Evolutionary conservation across 345 rosid genomes (phyloP).

Genomic region (Eucalyptus microcorys): DNA sequence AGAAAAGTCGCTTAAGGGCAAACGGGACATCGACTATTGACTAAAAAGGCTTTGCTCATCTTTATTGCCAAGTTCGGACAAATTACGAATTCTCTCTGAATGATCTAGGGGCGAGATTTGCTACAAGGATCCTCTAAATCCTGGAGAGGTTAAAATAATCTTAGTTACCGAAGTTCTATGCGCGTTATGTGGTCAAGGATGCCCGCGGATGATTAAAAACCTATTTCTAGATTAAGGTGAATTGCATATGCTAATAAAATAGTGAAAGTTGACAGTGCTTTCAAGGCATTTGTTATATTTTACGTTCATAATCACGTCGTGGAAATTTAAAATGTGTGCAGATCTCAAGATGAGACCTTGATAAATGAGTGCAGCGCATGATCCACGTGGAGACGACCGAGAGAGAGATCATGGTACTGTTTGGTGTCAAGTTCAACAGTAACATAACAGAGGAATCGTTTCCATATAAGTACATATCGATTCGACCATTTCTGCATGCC

Average conservation of each 20-base stretch:
- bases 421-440: not conserved
- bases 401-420: not conserved
- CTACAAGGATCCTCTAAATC: not conserved
- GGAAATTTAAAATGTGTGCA: not conserved
- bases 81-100: not conserved
- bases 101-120: not conserved
- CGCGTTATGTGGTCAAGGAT: not conserved
- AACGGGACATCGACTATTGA: not conserved
- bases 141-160: not conserved
- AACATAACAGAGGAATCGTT: not conserved
- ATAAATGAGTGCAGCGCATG: not conserved
- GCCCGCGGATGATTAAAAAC: not conserved
- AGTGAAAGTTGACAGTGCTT: not conserved
- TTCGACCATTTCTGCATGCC: not conserved
- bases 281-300: not conserved
- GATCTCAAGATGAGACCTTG: not conserved
- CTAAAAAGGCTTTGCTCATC: not conserved
- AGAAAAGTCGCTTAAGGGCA: not conserved
- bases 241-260: not conserved
- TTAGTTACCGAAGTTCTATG: not conserved
- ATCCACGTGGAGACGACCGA: not conserved
- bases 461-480: not conserved
- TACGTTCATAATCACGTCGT: not conserved
- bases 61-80: not conserved
- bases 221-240: not conserved